Conservation (phyloP, 2,329 filamentous ascomycete genomes). For the Sporothrix globosa region DNA sequence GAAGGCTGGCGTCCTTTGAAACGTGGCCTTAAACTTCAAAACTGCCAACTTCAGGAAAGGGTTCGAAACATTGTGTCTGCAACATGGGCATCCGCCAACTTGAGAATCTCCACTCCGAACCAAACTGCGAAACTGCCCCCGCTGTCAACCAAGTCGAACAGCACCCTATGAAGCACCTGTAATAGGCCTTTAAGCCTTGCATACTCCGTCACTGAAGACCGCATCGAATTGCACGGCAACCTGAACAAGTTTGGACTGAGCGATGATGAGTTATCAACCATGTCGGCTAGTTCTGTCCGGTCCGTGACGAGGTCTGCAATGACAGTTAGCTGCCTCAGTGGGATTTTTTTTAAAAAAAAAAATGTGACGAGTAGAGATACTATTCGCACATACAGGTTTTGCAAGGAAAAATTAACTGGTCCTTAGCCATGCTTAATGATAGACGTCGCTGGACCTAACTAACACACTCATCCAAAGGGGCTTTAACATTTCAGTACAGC, state of each 20-base stretch:
- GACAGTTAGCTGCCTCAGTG: slow-evolving; percentile 74
- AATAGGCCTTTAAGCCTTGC: slow-evolving; percentile 80
- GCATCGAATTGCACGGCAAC: slow-evolving; percentile 77
- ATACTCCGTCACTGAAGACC: slow-evolving; percentile 74
- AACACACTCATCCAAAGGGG: not conserved
- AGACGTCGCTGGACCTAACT: not conserved
- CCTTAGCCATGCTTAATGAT: not conserved
- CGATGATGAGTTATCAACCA: slow-evolving; percentile 69
- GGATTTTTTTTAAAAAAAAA: slow-evolving; percentile 75
- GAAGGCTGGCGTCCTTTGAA: slow-evolving; percentile 29
- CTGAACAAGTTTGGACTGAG: slow-evolving; percentile 68
- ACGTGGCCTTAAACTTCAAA: slow-evolving; percentile 35
- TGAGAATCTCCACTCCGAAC: slow-evolving; percentile 62
- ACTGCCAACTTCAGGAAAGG: slow-evolving; percentile 31
- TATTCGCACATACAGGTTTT: not conserved
- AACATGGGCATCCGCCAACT: slow-evolving; percentile 33
- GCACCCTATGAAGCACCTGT: slow-evolving; percentile 75
- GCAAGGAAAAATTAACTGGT: too few relatives aligned
- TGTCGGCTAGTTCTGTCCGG: slow-evolving; percentile 70
- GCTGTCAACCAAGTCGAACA: slow-evolving; percentile 84
- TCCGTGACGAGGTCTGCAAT: slow-evolving; percentile 73
- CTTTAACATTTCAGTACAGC: not conserved
- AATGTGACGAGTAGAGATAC: slow-evolving; percentile 62
- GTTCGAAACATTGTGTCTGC: slow-evolving; percentile 34
- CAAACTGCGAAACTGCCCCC: slow-evolving; percentile 62